Base-by-base conservation (phyloP, 306 rosid species). In the Phaseolus lunatus region DNA sequence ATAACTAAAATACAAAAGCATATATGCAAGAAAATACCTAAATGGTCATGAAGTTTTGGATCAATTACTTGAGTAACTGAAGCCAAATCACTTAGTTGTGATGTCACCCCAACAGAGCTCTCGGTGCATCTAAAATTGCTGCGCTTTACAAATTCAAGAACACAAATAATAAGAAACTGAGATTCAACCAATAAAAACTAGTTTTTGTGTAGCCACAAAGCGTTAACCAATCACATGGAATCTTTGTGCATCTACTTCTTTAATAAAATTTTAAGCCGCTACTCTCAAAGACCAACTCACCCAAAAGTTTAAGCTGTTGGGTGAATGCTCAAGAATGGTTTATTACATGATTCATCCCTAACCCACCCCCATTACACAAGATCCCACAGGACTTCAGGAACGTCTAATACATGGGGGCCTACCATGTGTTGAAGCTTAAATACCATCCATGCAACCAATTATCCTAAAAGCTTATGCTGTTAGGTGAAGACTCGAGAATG, bases 41-140 rank as follows among this genome's bases (percentile, higher is more conserved):
- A 78, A 84, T 96, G 99, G 75, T 92, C 81, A 86, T 96, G 99
- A 86, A 96, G 99, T 83, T 96, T 96, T 47, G 99, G 99, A 80
- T 96, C 98, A 72, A 96, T 83, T 70, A 96, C 97, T 91, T 89
- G 94, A 75, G 99, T 96, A 82, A 96, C 82, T 35, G 89, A 82
- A 79, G 99, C 97, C 94, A 96, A 82, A 78, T 84, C 86, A 86
- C 68, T 88, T 15, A 96, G 90, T 80, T 96, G 98, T 63, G 79
- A 65, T 86, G 90, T 96, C 89, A 96, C 99, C 14, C 99, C 99
- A 33, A 96, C 94, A 24, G 98, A 89, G 78, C 80, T 80, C 85
- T 84, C 90, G 0, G 97, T 92, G 85, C 97, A 92, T 89, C 96
- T 87, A 88, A 96, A 96, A 82, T 96, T 96, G 73, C 96, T 97